Conservation (phyloP, 176 grass and related monocot genomes). For the Calamus simplicifolius region DNA sequence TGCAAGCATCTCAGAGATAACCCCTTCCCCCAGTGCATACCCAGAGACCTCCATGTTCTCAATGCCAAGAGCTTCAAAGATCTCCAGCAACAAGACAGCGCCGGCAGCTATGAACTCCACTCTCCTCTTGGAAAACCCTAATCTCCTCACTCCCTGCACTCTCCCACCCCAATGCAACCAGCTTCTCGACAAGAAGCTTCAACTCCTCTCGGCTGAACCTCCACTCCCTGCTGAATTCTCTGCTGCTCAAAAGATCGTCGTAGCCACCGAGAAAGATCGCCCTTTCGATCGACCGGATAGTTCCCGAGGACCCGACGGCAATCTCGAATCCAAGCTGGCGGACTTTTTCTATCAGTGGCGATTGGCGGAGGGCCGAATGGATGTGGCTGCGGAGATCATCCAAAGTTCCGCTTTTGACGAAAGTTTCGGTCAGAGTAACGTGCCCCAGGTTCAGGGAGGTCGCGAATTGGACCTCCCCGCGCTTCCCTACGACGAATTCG, state of each 20-base stretch:
- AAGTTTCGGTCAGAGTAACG: slow-evolving; percentile 4
- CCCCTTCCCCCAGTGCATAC: slow-evolving; percentile 6
- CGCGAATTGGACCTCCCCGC: background rate
- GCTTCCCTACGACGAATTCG: slow-evolving; percentile 7
- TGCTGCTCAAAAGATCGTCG: background rate
- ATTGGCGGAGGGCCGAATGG: background rate
- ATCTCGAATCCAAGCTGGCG: slow-evolving; percentile 1
- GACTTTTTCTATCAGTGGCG: background rate
- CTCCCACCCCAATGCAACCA: background rate
- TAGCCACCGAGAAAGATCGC: slow-evolving; percentile 1
- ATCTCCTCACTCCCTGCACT: slow-evolving; percentile 2
- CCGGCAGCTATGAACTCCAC: slow-evolving; percentile 5
- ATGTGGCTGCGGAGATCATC: slow-evolving; percentile 3
- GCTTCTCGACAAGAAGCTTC: slow-evolving; percentile 1
- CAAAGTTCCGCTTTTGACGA: background rate
- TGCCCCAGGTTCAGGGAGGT: slow-evolving; percentile 4
- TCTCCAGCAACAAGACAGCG: background rate
- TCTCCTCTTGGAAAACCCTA: slow-evolving; percentile 6
- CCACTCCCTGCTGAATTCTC: background rate
- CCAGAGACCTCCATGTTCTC: slow-evolving; percentile 8
- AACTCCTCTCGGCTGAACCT: slow-evolving; percentile 10
- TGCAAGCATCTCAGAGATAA: slow-evolving; percentile 8
- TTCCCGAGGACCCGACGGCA: slow-evolving; percentile 5
- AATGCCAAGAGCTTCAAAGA: slow-evolving; percentile 10
- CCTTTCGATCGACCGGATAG: slow-evolving; percentile 5